Evolutionary conservation across 306 rosid species (phyloP), one percentile per base, ranked within the genome.

Genomic region (Rosa multiflora): DNA sequence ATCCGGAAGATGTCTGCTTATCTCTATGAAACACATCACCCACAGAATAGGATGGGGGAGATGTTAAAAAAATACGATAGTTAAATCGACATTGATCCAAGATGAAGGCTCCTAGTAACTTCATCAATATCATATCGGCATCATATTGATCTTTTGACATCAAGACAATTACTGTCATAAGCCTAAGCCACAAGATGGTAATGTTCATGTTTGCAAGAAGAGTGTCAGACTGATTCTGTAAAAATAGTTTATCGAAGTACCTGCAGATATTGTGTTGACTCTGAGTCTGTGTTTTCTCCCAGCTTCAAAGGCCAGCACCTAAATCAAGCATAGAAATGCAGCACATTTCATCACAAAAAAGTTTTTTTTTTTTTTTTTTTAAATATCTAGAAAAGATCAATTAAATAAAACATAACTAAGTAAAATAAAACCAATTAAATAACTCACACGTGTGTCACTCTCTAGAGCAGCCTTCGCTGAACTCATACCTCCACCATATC

Each of bases 401-500:
- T 44, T 23, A 1, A 47, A 74, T 23, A 1, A 47, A 74, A 74
- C 47, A 52, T 8, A n/a, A 37, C 48, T 5, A 20, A 42, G 26
- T 26, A 32, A 46, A 20, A 8, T 7, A 21, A 42, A 10, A 13
- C 20, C 59, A 51, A 14, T 39, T 12, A 49, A 64, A 77, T 6
- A 70, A 76, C 91, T 90, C 83, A 91, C 99, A 37, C 87, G 86
- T 56, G 99, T 95, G 81, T 95, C 99, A 77, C 99, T 95, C 90
- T 95, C 99, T 68, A 95, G 79, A 61, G 97, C 97, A 77, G 99
- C 96, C 85, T 95, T 95, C 4, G 98, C 99, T 80, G 99, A 93
- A 78, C 99, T 95, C 99, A 95, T 95, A 55, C 99, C 99, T 55
- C 99, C 98, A 72, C 99, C 98, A 78, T 95, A 95, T 68, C 99